Conservation (phyloP, 2,329 filamentous ascomycete species). For the Berkeleyomyces rouxiae region DNA sequence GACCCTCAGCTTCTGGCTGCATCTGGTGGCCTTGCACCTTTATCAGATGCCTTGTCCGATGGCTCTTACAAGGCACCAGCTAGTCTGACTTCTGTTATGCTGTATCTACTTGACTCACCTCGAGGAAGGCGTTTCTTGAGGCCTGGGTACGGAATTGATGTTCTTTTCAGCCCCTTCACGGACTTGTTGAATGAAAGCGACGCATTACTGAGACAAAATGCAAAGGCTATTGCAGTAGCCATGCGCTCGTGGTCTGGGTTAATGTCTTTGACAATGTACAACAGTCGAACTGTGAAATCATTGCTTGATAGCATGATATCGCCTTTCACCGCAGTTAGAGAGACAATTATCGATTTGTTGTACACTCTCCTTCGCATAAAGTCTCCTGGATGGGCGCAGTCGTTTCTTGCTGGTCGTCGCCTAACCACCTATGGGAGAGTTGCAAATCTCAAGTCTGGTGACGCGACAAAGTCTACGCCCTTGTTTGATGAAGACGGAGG, state of each 20-base stretch:
- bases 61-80: conserved; percentile 87
- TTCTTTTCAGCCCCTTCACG: conserved; percentile 82
- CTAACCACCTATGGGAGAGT: conserved; percentile 95
- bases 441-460: conserved; percentile 53
- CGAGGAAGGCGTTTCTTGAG: conserved; percentile 65
- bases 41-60: conserved; percentile 86
- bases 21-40: conserved; percentile 65
- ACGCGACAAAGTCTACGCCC: conserved; percentile 32
- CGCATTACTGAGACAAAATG: conserved; percentile 59
- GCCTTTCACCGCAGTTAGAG: conserved; percentile 39
- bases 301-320: conserved; percentile 49
- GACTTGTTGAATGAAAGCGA: conserved; percentile 54
- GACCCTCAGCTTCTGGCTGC: conserved; percentile 68
- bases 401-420: conserved; percentile 79
- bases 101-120: conserved; percentile 78
- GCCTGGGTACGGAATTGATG: conserved; percentile 76
- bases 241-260: conserved; percentile 89
- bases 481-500: conserved; percentile 48
- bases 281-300: conserved; percentile 70
- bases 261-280: conserved; percentile 73
- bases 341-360: conserved; percentile 74
- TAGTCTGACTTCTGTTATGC: conserved; percentile 69
- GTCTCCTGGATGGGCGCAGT: conserved; percentile 83
- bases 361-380: conserved; percentile 76
- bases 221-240: conserved; percentile 79